phyloP scores from a whole-genome alignment of 1,284 basidiomycete species.

The Ustilago tritici region DNA sequence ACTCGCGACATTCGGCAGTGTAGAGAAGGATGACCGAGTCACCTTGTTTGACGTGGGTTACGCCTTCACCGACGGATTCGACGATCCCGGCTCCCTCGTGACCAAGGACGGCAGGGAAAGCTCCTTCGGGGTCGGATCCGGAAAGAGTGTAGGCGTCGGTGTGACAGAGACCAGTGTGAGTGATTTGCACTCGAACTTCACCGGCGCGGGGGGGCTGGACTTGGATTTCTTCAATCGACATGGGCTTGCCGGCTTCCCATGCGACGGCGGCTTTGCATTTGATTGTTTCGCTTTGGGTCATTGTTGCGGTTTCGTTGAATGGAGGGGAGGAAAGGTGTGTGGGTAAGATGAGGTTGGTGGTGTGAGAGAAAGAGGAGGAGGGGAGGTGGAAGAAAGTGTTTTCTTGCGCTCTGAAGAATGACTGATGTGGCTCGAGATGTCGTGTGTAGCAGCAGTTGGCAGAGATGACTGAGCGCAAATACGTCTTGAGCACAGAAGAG shows the following conservation, averaged over 20 bases:
- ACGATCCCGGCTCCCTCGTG: slow-evolving; percentile 74
- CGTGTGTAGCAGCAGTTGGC: slow-evolving; percentile 10
- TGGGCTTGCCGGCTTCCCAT: slow-evolving; percentile 91
- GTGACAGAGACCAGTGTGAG: slow-evolving; percentile 96
- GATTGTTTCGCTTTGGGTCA: slow-evolving; percentile 62
- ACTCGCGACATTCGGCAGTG: slow-evolving; percentile 67
- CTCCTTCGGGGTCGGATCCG: slow-evolving; percentile 94
- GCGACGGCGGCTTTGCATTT: slow-evolving; percentile 82
- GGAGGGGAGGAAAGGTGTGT: background rate
- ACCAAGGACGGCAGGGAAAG: slow-evolving; percentile 90
- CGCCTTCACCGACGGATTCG: slow-evolving; percentile 93
- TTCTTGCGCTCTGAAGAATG: background rate
- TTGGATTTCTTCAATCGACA: slow-evolving; percentile 90
- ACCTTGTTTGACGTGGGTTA: slow-evolving; percentile 83
- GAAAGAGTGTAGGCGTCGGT: slow-evolving; percentile 97
- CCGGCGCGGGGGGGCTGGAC: slow-evolving; percentile 89
- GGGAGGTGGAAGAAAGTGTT: background rate
- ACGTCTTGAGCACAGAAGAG: background rate
- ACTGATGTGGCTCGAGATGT: slow-evolving; percentile 21
- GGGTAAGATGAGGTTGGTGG: too few relatives aligned
- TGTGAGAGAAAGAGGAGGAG: background rate
- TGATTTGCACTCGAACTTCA: slow-evolving; percentile 93
- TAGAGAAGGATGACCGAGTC: slow-evolving; percentile 79
- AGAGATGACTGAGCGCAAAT: slow-evolving; percentile 15
- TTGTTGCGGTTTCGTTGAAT: slow-evolving; percentile 2